Base-by-base conservation (phyloP, 495 filamentous ascomycete species). In the Trichoderma reesei region DNA sequence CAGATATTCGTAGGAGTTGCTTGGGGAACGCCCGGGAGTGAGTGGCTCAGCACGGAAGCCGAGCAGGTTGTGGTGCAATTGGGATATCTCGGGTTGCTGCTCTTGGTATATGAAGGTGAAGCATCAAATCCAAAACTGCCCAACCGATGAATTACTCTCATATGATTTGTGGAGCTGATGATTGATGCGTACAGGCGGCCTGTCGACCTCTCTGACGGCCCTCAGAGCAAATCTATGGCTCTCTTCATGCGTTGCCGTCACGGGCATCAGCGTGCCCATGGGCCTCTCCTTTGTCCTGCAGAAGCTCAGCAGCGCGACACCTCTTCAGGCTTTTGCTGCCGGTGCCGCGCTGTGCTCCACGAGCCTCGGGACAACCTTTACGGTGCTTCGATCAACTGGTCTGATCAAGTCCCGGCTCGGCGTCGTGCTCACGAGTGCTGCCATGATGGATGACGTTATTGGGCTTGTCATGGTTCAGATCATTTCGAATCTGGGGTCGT, bases 391-490 rank as follows among this genome's bases (percentile, higher is more conserved):
- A 13, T 82, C 79, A 0, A 79, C 76, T 8, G 75, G 75, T 20
- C 74, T 88, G 13, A 76, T 78, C 26, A 71, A 77, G 3, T 90
- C 86, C 2, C 79, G 88, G 3, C 72, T 92, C 2, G 90, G 90
- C 0, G 81, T 82, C 0, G 86, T 94, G 0, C 80, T 91, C 0
- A 80, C 81, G 10, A 85, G 83, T 63, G 89, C 88, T 3, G 91
- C 89, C 20, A 88, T 94, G 81, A 80, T 96, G 68, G 90, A 94
- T 72, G 90, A 93, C 75, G 88, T 94, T 1, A 80, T 89, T 16
- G 90, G 90, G 0, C 73, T 94, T n/a, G 82, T 94, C 1, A 88
- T 93, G 82, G 85, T 91, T 20, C 84, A 90, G 67, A 78, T 90
- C 16, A 76, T 85, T 44, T 74, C 80, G 8, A 76, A 75, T 13